Evolutionary conservation across 148 eudicot genomes (phyloP).

Genomic region (Heliosperma pusillum): DNA sequence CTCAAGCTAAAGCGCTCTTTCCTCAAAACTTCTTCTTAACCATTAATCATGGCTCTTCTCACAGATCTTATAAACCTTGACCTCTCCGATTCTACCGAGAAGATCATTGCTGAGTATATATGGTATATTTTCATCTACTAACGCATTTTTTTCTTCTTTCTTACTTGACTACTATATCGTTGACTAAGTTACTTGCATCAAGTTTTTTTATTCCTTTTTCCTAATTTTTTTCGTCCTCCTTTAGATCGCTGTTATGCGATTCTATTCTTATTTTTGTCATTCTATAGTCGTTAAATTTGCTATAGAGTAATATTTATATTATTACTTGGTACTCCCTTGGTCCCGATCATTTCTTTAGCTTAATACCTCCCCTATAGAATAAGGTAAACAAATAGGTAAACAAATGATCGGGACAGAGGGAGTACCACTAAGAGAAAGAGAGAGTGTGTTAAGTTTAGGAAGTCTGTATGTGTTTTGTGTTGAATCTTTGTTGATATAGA

Average conservation of each 20-base stretch:
- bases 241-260: neutral
- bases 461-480: neutral
- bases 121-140: constrained; percentile 32
- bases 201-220: neutral
- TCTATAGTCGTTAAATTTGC: no score
- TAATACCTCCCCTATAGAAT: no score
- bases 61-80: constrained; percentile 50
- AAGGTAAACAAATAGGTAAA: no score
- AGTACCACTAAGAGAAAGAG: no score
- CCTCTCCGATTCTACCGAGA: constrained; percentile 47
- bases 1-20: neutral
- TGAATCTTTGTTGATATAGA: neutral
- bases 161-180: constrained; percentile 1
- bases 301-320: no score
- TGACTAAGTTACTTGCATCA: neutral
- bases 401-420: no score
- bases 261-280: no score
- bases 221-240: neutral
- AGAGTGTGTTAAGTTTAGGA: constrained; percentile 2
- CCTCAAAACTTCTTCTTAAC: no score
- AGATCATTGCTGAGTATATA: constrained; percentile 63
- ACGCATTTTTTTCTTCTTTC: neutral
- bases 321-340: no score
- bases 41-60: constrained; percentile 34
- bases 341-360: no score